phyloP scores from a whole-genome alignment of 2,329 filamentous ascomycete genomes.

The Aureobasidium mangrovei region DNA sequence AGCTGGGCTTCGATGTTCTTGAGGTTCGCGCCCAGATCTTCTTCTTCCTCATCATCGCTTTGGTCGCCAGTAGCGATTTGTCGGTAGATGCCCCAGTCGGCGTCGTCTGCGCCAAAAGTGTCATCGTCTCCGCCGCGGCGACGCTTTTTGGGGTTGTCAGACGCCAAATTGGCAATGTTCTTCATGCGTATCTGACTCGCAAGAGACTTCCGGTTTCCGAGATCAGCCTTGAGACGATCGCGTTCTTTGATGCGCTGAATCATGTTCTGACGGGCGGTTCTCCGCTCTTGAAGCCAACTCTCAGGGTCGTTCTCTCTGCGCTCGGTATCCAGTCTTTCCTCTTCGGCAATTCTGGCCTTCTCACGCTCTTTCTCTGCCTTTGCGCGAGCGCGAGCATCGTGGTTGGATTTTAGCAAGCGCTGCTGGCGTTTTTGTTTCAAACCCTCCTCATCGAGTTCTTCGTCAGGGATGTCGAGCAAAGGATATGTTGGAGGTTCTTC shows the following conservation, averaged over 20 bases:
- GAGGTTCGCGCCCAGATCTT: slow-evolving; percentile 67
- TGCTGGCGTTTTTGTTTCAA: slow-evolving; percentile 91
- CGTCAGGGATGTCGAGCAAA: slow-evolving; percentile 79
- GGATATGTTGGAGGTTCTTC: slow-evolving; percentile 77
- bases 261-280: slow-evolving; percentile 60
- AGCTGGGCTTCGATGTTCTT: slow-evolving; percentile 75
- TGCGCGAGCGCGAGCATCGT: slow-evolving; percentile 85
- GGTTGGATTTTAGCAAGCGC: slow-evolving; percentile 84
- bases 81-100: slow-evolving; percentile 95
- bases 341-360: slow-evolving; percentile 72
- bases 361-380: slow-evolving; percentile 95
- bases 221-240: slow-evolving; percentile 83
- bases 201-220: slow-evolving; percentile 92
- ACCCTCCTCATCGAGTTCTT: slow-evolving; percentile 82
- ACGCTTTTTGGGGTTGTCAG: slow-evolving; percentile 73
- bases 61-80: slow-evolving; percentile 75
- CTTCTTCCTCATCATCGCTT: slow-evolving; percentile 86
- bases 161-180: slow-evolving; percentile 88
- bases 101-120: slow-evolving; percentile 92
- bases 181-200: slow-evolving; percentile 98
- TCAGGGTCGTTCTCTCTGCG: slow-evolving; percentile 77
- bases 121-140: slow-evolving; percentile 86
- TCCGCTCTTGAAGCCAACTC: slow-evolving; percentile 75
- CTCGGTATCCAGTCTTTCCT: slow-evolving; percentile 75
- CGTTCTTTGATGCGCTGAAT: slow-evolving; percentile 84